Percentiles rank a stretch among this genome's conserved stretches.
Conservation (phyloP, 495 filamentous ascomycete genomes). For the Immersiella caudata region DNA sequence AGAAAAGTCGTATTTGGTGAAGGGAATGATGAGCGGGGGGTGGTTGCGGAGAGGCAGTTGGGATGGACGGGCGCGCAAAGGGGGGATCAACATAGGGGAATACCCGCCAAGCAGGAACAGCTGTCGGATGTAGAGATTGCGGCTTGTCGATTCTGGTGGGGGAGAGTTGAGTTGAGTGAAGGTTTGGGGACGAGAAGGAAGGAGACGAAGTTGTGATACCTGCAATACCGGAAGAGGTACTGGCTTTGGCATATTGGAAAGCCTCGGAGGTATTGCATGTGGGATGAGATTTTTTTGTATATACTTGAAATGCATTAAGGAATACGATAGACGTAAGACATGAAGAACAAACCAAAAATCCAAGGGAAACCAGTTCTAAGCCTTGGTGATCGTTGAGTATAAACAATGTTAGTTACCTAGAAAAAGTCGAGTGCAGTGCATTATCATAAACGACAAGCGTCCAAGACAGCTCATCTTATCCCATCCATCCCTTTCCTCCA, state of each 20-base stretch:
- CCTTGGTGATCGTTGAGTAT: too few species aligned
- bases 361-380: too few species aligned
- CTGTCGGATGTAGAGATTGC: slow-evolving; percentile 48
- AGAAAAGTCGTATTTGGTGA: slow-evolving; percentile 59
- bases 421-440: slow-evolving; percentile 1
- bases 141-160: slow-evolving; percentile 64
- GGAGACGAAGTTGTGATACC: slow-evolving; percentile 19
- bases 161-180: slow-evolving; percentile 44
- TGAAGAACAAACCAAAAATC: too few species aligned
- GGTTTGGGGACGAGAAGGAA: slow-evolving; percentile 37
- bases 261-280: background rate
- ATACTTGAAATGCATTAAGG: background rate
- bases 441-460: slow-evolving; percentile 10
- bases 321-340: too few species aligned
- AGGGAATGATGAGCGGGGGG: slow-evolving; percentile 59
- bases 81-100: slow-evolving; percentile 45
- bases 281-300: background rate
- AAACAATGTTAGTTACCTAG: background rate
- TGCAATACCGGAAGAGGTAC: background rate
- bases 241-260: background rate
- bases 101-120: slow-evolving; percentile 45
- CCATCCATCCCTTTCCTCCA: background rate
- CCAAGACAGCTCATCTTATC: background rate
- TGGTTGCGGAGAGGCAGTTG: background rate
- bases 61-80: slow-evolving; percentile 10